Evolutionary conservation across 2,329 filamentous ascomycete genomes (phyloP).

Genomic region (Phialemoniopsis sp.): DNA sequence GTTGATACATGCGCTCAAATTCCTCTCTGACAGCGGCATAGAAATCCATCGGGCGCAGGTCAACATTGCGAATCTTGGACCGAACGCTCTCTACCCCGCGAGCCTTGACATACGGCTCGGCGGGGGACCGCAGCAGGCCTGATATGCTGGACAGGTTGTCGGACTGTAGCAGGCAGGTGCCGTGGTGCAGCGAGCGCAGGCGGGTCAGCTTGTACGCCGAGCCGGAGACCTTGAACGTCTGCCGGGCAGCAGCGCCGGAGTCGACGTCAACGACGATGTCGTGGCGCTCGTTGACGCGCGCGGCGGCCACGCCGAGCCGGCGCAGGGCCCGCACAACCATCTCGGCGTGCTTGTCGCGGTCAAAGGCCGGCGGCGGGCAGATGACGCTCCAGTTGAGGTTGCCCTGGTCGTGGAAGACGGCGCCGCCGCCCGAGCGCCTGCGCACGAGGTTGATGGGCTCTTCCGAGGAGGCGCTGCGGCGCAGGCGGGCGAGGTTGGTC

Average conservation of each 20-base stretch:
- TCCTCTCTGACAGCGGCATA: constrained; percentile 55
- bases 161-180: constrained; percentile 79
- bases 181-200: constrained; percentile 77
- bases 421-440: constrained; percentile 81
- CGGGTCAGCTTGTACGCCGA: constrained; percentile 93
- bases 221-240: constrained; percentile 77
- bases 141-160: constrained; percentile 69
- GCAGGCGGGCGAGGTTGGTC: constrained; percentile 66
- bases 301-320: constrained; percentile 48
- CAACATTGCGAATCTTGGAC: constrained; percentile 77
- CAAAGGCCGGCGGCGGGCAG: constrained; percentile 70
- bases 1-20: constrained; percentile 65
- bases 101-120: constrained; percentile 68
- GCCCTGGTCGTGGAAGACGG: constrained; percentile 89
- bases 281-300: constrained; percentile 82
- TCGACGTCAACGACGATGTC: constrained; percentile 75
- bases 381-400: constrained; percentile 97
- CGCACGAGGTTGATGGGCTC: constrained; percentile 61
- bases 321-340: constrained; percentile 87
- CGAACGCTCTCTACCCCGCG: constrained; percentile 89
- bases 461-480: constrained; percentile 17
- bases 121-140: constrained; percentile 68
- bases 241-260: constrained; percentile 9
- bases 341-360: constrained; percentile 81
- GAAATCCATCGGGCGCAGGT: constrained; percentile 38